Conservation (phyloP, 2,329 filamentous ascomycete species). For the Orbilia javanica region DNA sequence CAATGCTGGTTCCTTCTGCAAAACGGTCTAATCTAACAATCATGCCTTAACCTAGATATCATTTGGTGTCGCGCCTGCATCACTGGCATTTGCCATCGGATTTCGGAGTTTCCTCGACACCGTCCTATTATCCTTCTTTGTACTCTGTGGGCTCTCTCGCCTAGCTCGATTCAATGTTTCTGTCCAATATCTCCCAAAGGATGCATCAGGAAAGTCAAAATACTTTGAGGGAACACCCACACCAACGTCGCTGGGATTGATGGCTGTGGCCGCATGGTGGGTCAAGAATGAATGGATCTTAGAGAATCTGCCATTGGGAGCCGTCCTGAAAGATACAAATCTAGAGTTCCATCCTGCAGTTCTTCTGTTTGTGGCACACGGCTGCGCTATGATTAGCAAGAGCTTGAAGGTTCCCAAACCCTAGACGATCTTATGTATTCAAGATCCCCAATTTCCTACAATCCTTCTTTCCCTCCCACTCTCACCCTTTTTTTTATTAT, state of each 20-base stretch:
- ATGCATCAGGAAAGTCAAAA: constrained; percentile 87
- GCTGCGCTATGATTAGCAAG: constrained; percentile 95
- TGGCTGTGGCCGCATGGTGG: constrained; percentile 89
- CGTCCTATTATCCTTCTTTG: constrained; percentile 83
- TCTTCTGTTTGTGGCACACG: constrained; percentile 85
- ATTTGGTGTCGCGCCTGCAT: constrained; percentile 90
- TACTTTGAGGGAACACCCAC: constrained; percentile 99
- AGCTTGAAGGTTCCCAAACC: constrained; percentile 90
- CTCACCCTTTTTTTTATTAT: background rate
- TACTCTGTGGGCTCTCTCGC: constrained; percentile 91
- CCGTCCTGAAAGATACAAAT: constrained; percentile 74
- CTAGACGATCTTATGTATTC: constrained; percentile 67
- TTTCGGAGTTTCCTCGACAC: constrained; percentile 87
- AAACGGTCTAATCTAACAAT: background rate
- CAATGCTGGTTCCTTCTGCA: background rate
- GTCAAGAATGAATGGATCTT: constrained; percentile 83
- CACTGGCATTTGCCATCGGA: constrained; percentile 88
- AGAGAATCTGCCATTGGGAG: constrained; percentile 81
- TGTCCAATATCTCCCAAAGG: constrained; percentile 87
- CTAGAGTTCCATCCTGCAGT: constrained; percentile 89
- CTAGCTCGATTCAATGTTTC: constrained; percentile 98
- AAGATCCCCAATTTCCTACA: background rate
- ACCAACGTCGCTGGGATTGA: constrained; percentile 85
- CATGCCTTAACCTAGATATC: constrained; percentile 76
- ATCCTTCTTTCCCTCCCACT: constrained; percentile 3